A percentile compares a stretch with the other conserved stretches of the same genome.
These are phyloP conservation scores for Papiliotrema laurentii DNA, from an alignment of 1,284 basidiomycete genomes.

Conservation along the genomic window DNA sequence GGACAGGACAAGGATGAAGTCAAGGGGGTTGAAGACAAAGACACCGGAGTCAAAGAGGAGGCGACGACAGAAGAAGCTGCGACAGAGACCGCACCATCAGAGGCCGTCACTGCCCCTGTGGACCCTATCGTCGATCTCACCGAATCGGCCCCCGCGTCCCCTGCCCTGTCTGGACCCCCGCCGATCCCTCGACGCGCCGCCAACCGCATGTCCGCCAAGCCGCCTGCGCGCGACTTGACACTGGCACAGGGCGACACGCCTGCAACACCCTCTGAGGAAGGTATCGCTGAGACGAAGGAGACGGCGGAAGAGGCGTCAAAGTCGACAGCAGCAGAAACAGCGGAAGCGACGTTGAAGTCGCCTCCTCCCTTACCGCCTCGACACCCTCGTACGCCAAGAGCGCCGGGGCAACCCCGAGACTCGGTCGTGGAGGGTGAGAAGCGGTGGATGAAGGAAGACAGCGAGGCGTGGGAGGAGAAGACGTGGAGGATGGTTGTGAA, in stretches of 20 bases:
- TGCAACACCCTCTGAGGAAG: not conserved
- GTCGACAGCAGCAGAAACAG: not conserved
- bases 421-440: constrained; percentile 14
- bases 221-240: not conserved
- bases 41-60: too few species aligned
- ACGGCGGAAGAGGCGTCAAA: not conserved
- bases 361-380: constrained; percentile 25
- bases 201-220: constrained; percentile 3
- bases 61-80: too few species aligned
- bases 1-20: constrained; percentile 1
- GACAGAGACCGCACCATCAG: not conserved
- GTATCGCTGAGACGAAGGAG: not conserved
- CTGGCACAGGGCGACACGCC: not conserved
- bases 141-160: not conserved
- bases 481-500: constrained; percentile 78
- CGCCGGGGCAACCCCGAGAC: constrained; percentile 2
- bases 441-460: constrained; percentile 46
- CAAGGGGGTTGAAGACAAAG: not conserved
- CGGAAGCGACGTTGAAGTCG: constrained; percentile 3
- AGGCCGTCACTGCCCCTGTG: not conserved
- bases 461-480: constrained; percentile 79
- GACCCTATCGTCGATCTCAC: not conserved
- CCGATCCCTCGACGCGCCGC: constrained; percentile 32
- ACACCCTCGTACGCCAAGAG: constrained; percentile 22
- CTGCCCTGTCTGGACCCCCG: constrained; percentile 18